Evolutionary conservation across 169 alveolate species (phyloP).

Genomic region (Eimeria necatrix): DNA sequence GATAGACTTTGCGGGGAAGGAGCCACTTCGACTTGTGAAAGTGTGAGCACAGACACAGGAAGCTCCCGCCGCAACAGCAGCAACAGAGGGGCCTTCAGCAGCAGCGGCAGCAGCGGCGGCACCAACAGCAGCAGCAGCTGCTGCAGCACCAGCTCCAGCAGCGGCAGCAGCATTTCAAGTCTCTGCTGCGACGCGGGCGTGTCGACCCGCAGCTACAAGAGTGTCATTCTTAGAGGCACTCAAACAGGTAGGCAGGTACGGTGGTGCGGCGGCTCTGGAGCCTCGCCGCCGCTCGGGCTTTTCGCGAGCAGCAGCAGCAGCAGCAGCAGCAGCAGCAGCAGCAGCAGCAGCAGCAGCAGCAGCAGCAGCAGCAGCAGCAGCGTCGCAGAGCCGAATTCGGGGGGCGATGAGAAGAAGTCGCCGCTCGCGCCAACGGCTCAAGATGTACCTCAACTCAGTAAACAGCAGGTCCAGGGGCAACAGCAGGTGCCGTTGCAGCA

Average conservation of each 20-base stretch:
- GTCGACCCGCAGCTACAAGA: constrained; percentile 49
- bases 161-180: constrained; percentile 2
- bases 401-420: constrained; percentile 1
- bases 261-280: constrained; percentile 20
- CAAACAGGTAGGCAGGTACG: constrained; percentile 30
- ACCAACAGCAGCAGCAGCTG: constrained; percentile 26
- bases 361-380: background rate
- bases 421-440: background rate
- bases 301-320: constrained; percentile 8
- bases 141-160: background rate
- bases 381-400: constrained; percentile 2
- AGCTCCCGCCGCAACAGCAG: constrained; percentile 70
- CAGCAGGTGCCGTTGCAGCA: constrained; percentile 56
- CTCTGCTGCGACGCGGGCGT: constrained; percentile 1
- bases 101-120: constrained; percentile 27
- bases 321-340: constrained; percentile 7
- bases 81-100: constrained; percentile 21
- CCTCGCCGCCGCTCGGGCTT: background rate
- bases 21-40: constrained; percentile 20
- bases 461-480: constrained; percentile 41
- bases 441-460: background rate
- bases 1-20: background rate
- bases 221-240: constrained; percentile 60
- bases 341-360: constrained; percentile 30
- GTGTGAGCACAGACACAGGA: constrained; percentile 64